These are phyloP conservation scores for Botrytis paeoniae DNA, from an alignment of 2,329 filamentous ascomycete species.

Conservation along the genomic window DNA sequence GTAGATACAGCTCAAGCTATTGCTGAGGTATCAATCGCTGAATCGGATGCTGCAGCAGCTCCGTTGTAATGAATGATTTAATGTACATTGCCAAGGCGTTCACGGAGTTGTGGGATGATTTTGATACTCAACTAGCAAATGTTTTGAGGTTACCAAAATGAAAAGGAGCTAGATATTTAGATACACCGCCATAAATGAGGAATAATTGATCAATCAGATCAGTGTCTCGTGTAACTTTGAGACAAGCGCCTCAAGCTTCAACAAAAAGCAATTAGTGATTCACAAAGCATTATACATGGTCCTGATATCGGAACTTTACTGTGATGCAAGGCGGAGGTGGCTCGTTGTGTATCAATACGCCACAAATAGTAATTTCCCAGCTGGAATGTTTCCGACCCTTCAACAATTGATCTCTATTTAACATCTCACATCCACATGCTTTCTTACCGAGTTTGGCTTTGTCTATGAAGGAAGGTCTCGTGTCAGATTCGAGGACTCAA, in stretches of 20 bases:
- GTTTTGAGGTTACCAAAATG: not conserved
- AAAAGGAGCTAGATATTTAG: slow-evolving; percentile 8
- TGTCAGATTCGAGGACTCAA: not conserved
- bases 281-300: not conserved
- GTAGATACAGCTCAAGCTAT: slow-evolving; percentile 29
- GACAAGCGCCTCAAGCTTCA: slow-evolving; percentile 8
- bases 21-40: slow-evolving; percentile 33
- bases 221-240: not conserved
- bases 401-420: not conserved
- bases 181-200: slow-evolving; percentile 5
- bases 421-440: not conserved
- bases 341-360: slow-evolving; percentile 14
- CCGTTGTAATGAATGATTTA: slow-evolving; percentile 21
- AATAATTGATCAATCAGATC: slow-evolving; percentile 17
- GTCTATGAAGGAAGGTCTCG: slow-evolving; percentile 8
- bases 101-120: not conserved
- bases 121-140: slow-evolving; percentile 16
- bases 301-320: slow-evolving; percentile 4
- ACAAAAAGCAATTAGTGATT: slow-evolving; percentile 1
- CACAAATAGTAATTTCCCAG: not conserved
- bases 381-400: slow-evolving; percentile 10
- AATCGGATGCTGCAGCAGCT: slow-evolving; percentile 32
- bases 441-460: not conserved
- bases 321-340: slow-evolving; percentile 14
- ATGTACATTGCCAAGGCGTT: slow-evolving; percentile 27